Percentiles rank a stretch among this genome's conserved stretches.
phyloP scores from a whole-genome alignment of 768 basidiomycete species.

The Suillus discolor region DNA sequence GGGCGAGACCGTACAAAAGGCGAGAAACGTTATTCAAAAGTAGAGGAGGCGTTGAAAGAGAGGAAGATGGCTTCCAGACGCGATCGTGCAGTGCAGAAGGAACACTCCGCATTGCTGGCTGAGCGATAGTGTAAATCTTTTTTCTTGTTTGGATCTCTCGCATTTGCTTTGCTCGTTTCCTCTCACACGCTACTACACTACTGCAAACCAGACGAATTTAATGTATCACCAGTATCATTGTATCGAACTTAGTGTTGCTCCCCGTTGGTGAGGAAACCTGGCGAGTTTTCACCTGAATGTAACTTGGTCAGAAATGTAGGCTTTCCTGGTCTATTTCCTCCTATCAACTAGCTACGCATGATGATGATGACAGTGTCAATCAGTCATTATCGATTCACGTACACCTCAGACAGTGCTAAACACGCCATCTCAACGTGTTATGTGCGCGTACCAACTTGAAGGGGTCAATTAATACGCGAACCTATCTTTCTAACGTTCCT shows the following conservation, averaged over 20 bases:
- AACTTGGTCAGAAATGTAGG: not conserved
- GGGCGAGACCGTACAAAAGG: slow-evolving; percentile 27
- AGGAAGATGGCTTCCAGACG: slow-evolving; percentile 33
- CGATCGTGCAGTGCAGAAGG: slow-evolving; percentile 10
- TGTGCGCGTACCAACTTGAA: not conserved
- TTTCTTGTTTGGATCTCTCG: not conserved
- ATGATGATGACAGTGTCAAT: not conserved
- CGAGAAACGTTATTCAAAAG: slow-evolving; percentile 30
- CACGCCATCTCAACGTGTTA: not conserved
- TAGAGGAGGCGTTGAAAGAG: slow-evolving; percentile 40
- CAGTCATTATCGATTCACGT: not conserved
- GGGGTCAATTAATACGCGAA: not conserved
- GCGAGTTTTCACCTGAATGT: not conserved
- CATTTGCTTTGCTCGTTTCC: not conserved
- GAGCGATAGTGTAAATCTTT: slow-evolving; percentile 6
- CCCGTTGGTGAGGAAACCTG: not conserved
- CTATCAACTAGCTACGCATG: not conserved
- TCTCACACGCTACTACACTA: not conserved
- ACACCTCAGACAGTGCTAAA: not conserved
- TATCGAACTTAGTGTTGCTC: not conserved
- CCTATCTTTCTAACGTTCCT: not conserved
- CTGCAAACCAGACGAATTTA: not conserved
- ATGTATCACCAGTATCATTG: not conserved
- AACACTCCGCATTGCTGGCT: slow-evolving; percentile 1
- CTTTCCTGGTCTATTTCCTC: not conserved